Evolutionary conservation across 345 rosid species (phyloP), one percentile per base, ranked within the genome.

Genomic region (Geranium brycei): DNA sequence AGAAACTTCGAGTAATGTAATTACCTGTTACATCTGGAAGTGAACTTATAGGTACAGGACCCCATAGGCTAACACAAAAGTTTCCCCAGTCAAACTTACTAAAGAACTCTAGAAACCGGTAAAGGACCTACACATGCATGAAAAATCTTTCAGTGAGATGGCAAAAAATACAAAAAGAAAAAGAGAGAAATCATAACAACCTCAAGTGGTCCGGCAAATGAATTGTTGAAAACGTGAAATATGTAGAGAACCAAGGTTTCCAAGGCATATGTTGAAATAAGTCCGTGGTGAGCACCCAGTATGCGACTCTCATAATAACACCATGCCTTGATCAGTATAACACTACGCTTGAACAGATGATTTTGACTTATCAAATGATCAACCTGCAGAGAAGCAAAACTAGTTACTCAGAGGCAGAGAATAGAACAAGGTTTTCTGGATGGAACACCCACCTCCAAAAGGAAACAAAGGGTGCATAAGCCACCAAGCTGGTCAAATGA

Each of bases 241-340:
- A 91, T 95, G 83, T 95, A 95, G 55, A 95, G 97, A 78, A 95
- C 99, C 83, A 91, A 74, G 67, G 97, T 95, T 75, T 95, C 99
- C 66, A 95, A 68, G 32, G 97, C 99, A 81, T 95, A 95, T 62
- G 99, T 95, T 0, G 99, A 91, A 64, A 95, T 95, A 74, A 95
- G 86, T 64, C 99, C 99, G 69, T 95, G 99, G 81, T 91, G 99
- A 78, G 99, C 99, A 70, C 99, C 99, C 77, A 95, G 68, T 77
- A 91, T 91, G 59, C 99, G 97, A 77, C 99, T 95, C 84, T 95
- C 99, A 73, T 95, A 95, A 75, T 95, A 95, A 84, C 99, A 95
- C 99, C 99, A 95, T 12, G 97, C 97, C 74, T 95, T 95, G 62
- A 95, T 88, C 80, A 95, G 72, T 72, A 95, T 91, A 69, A 91